phyloP scores from a whole-genome alignment of 805 yeast species.

The Yamadazyma takamatsuzukensis region DNA sequence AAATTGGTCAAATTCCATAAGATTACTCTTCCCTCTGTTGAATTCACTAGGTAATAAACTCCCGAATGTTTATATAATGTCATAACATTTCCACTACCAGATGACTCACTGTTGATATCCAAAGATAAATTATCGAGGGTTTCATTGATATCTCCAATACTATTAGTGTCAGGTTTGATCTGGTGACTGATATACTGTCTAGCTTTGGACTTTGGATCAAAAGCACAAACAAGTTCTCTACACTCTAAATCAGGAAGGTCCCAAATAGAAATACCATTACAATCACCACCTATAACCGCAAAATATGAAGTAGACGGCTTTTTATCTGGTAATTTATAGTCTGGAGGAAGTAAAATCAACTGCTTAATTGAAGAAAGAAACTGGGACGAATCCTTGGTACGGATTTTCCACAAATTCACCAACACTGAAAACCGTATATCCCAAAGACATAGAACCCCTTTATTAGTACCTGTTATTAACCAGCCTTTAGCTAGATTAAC shows the following conservation, averaged over 20 bases:
- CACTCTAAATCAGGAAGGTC: slow-evolving; percentile 66
- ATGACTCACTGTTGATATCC: slow-evolving; percentile 8
- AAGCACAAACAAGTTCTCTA: slow-evolving; percentile 25
- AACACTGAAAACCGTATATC: slow-evolving; percentile 66
- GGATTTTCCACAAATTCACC: slow-evolving; percentile 61
- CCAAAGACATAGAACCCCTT: slow-evolving; percentile 77
- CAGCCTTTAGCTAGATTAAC: slow-evolving; percentile 55
- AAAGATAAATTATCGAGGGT: slow-evolving; percentile 8
- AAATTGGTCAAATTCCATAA: slow-evolving; percentile 10
- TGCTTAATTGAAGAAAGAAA: slow-evolving; percentile 5
- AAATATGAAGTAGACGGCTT: slow-evolving; percentile 8
- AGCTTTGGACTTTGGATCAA: slow-evolving; percentile 1
- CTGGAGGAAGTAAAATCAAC: slow-evolving; percentile 8
- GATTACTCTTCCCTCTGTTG: slow-evolving; percentile 5
- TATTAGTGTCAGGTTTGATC: slow-evolving; percentile 13
- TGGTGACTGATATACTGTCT: slow-evolving; percentile 23
- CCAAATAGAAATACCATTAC: slow-evolving; percentile 66
- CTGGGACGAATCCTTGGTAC: slow-evolving; percentile 20
- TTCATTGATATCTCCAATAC: slow-evolving; percentile 8
- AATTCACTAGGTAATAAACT: slow-evolving; percentile 6
- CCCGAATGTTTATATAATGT: slow-evolving; percentile 4
- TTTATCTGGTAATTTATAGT: slow-evolving; percentile 2
- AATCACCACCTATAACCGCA: slow-evolving; percentile 40
- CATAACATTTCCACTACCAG: slow-evolving; percentile 2
- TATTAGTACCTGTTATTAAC: slow-evolving; percentile 70